Conservation (phyloP, 192 early-diverging fungal species). For the Gigaspora rosea region DNA sequence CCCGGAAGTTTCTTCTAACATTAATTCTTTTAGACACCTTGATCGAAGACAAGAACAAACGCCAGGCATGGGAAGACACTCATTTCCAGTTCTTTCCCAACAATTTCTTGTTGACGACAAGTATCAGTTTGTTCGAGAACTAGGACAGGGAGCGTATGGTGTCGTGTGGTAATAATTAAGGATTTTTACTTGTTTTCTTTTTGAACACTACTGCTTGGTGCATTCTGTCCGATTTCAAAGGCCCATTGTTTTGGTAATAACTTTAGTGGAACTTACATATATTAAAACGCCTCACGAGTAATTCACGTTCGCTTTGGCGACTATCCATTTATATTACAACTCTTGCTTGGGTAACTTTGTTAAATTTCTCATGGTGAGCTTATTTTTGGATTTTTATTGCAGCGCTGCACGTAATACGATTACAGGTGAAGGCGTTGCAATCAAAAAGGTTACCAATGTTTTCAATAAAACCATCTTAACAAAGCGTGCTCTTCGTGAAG, state of each 20-base stretch:
- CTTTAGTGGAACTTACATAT: too few relatives aligned
- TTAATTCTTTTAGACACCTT: too few relatives aligned
- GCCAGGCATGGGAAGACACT: slow-evolving; percentile 41
- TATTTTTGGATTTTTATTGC: not conserved
- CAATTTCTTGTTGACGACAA: slow-evolving; percentile 53
- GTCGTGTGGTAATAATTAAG: slow-evolving; percentile 73
- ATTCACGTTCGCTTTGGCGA: too few relatives aligned
- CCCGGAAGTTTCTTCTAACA: too few relatives aligned
- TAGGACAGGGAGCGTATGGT: slow-evolving; percentile 92
- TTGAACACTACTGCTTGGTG: too few relatives aligned
- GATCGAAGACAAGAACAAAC: too few relatives aligned
- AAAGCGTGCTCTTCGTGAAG: slow-evolving; percentile 87
- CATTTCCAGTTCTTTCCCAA: slow-evolving; percentile 50
- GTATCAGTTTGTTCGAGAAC: slow-evolving; percentile 77
- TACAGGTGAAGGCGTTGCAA: slow-evolving; percentile 77
- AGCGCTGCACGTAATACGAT: slow-evolving; percentile 76
- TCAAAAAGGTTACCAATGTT: slow-evolving; percentile 85
- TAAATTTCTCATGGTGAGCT: not conserved
- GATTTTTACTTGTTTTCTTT: not conserved
- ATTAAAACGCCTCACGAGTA: too few relatives aligned
- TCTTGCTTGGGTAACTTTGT: not conserved
- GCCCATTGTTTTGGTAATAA: too few relatives aligned
- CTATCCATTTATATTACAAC: too few relatives aligned
- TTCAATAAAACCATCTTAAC: slow-evolving; percentile 86
- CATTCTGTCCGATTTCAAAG: too few relatives aligned